Percentiles rank a stretch among this genome's conserved stretches.
phyloP scores from a whole-genome alignment of 805 yeast species.

The Ogataea chonburiensis region DNA sequence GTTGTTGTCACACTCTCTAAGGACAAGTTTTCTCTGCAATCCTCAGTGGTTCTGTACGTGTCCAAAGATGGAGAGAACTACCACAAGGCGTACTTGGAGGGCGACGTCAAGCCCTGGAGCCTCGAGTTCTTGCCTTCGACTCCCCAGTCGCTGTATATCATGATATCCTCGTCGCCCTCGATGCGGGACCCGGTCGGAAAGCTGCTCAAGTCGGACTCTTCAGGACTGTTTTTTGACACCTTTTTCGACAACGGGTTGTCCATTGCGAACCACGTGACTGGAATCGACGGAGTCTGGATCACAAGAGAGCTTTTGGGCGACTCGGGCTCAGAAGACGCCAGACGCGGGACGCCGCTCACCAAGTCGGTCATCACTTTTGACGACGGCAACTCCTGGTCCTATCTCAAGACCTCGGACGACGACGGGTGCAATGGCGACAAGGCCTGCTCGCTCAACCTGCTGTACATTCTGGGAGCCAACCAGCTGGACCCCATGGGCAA shows the following conservation, averaged over 20 bases:
- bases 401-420: constrained; percentile 46
- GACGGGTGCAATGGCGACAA: constrained; percentile 41
- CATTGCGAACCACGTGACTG: constrained; percentile 42
- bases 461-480: too few relatives aligned
- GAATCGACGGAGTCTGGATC: constrained; percentile 64
- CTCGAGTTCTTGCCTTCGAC: constrained; percentile 42
- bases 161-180: constrained; percentile 29
- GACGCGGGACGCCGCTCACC: constrained; percentile 24
- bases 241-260: constrained; percentile 42
- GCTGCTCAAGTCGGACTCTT: constrained; percentile 53
- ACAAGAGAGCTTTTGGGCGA: too few relatives aligned
- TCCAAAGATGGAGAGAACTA: constrained; percentile 48
- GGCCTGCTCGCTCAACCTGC: constrained; percentile 50
- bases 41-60: constrained; percentile 41
- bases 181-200: constrained; percentile 29
- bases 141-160: constrained; percentile 40
- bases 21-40: constrained; percentile 42
- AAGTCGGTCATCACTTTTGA: constrained; percentile 46
- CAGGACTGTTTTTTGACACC: constrained; percentile 54
- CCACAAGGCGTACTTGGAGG: constrained; percentile 39
- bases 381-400: constrained; percentile 54
- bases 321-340: constrained; percentile 35
- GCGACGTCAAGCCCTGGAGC: constrained; percentile 38
- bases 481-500: constrained; percentile 38
- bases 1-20: constrained; percentile 39